Conservation (phyloP, 2,329 filamentous ascomycete genomes). For the Neonectria punicea region DNA sequence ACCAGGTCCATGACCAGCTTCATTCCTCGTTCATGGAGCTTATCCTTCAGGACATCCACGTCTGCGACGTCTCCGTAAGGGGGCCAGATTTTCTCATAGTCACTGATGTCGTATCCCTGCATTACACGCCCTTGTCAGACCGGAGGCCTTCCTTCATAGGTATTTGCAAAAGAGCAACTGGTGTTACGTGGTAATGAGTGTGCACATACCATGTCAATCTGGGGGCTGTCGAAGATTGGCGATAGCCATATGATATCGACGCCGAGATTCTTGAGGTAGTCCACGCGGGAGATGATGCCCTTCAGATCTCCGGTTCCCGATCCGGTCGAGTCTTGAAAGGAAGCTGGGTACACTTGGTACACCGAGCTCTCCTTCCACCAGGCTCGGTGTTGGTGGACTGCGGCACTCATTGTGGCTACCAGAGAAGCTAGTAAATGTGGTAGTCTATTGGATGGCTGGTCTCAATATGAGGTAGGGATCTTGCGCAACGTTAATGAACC, state of each 20-base stretch:
- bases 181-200: background rate
- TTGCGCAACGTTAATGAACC: constrained; percentile 18
- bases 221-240: constrained; percentile 62
- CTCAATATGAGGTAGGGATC: constrained; percentile 10
- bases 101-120: constrained; percentile 75
- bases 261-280: constrained; percentile 65
- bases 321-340: constrained; percentile 68
- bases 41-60: constrained; percentile 70
- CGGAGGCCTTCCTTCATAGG: constrained; percentile 6
- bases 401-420: constrained; percentile 36
- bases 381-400: constrained; percentile 40
- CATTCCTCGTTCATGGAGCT: constrained; percentile 71
- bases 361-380: constrained; percentile 72
- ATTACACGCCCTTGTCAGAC: background rate
- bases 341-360: constrained; percentile 72
- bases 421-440: background rate
- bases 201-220: constrained; percentile 68
- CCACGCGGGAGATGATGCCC: constrained; percentile 66
- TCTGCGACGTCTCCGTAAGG: constrained; percentile 75
- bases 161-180: background rate
- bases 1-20: constrained; percentile 79
- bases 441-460: background rate
- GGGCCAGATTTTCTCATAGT: constrained; percentile 74
- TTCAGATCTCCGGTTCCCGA: constrained; percentile 67
- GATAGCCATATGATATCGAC: constrained; percentile 68